phyloP scores from a whole-genome alignment of 2,329 filamentous ascomycete genomes.

The Onygenales sp. region DNA sequence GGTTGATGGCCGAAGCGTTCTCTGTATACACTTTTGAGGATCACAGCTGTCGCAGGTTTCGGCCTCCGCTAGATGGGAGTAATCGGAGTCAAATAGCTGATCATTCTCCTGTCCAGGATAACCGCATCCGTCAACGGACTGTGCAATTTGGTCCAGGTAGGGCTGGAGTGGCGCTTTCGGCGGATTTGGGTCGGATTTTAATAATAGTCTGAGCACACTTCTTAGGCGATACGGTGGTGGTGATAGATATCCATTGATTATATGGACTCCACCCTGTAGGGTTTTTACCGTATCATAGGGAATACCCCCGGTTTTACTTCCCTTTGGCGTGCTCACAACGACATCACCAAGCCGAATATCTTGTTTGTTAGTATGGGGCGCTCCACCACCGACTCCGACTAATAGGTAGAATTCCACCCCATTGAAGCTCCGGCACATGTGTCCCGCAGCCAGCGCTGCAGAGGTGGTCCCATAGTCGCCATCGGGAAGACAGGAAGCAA shows the following conservation, averaged over 20 bases:
- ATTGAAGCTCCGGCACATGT: background rate
- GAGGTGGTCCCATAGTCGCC: background rate
- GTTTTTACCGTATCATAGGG: background rate
- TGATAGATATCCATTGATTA: background rate
- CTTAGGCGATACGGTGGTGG: background rate
- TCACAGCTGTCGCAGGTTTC: background rate
- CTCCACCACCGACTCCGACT: background rate
- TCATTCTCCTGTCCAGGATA: background rate
- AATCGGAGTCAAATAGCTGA: background rate
- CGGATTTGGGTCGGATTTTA: background rate
- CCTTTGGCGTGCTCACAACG: background rate
- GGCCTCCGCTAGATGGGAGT: background rate
- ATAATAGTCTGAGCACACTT: background rate
- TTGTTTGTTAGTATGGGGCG: background rate
- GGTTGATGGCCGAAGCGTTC: background rate
- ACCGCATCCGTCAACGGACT: background rate
- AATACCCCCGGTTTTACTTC: background rate
- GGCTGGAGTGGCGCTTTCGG: background rate
- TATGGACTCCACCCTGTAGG: background rate
- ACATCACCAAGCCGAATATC: background rate
- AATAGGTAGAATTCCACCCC: background rate
- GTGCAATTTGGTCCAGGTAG: background rate
- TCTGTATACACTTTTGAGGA: background rate
- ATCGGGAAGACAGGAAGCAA: background rate
- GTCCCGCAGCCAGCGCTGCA: background rate